Base-by-base conservation (phyloP, 495 filamentous ascomycete species). In the Chlorociboria aeruginascens region DNA sequence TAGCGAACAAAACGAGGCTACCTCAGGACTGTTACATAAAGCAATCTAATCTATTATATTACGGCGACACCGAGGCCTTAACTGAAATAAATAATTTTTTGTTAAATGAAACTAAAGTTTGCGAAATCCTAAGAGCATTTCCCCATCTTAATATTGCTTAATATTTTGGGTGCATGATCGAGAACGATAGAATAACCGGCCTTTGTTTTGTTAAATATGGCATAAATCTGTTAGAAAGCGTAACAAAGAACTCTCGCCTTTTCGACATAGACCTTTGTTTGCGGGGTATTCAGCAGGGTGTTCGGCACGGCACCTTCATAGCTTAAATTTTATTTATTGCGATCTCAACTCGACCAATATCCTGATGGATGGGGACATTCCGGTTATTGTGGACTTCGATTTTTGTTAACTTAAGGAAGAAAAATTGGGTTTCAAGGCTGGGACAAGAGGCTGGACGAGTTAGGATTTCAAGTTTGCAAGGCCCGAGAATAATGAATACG, bases 311-410 rank as follows among this genome's bases (percentile, higher is more conserved):
- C 60, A 64, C 50, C 46, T 62, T 32, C 54, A 65, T 37, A 38
- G 38, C 25, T 40, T 64, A 17, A 54, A 55, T 32, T 42, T 63
- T 11, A 48, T 59, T 13, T 54, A 62, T 43, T 59, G 53, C 33
- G 59, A 65, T 46, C 28, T 65, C 32, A 63, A 60, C n/a, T 53
- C 57, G 38, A 38, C 12, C 11, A 65, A 64, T 37, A 62, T 62
- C 40, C 62, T 64, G 59, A 50, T 65, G n/a, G 48, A 57, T 37
- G 50, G 44, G 11, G 54, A 61, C 17, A 54, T 47, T 16, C 57
- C 61, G 29, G 43, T 71, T 46, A 61, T 71, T 17, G 63, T 67
- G 32, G 67, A 71, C 56, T 71, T 71, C 41, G 63, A 65, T 54
- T 64, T 59, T 13, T 65, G 51, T 45, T 53, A 59, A 43, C 14